Evolutionary conservation across 1,284 basidiomycete species (phyloP), one percentile per base, ranked within the genome.

Genomic region (Boletus mariae): DNA sequence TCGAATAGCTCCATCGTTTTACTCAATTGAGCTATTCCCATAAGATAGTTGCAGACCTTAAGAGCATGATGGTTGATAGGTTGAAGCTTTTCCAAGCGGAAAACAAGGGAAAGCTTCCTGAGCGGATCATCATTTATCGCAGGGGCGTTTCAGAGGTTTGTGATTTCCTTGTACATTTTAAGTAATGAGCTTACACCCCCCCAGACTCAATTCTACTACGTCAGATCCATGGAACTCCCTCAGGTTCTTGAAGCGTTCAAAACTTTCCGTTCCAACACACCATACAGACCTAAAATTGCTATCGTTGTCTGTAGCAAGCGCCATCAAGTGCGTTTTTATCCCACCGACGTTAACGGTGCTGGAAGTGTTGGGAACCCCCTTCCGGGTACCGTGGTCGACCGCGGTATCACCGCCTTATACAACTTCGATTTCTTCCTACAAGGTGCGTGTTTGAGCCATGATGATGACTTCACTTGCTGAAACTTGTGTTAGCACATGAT

Each of bases 291-390:
- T 1, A 80, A 83, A 61, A 67, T 93, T 9, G 85, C 83, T 7
- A 86, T 91, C 58, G 80, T 92, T 56, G 80, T 92, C 52, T 91
- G 87, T 65, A 82, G 85, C 23, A 92, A 92, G 71, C 80, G 90
- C 2, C 90, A 92, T 59, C 88, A 92, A 65, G 90, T 89, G 10
- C 83, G 89, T 12, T 92, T 93, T 74, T 92, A 82, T 64, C 88
- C 90, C 5, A 85, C 83, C 1, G 80, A 85, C 45, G 68, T 71
- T 9, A 66, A 64, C n/a, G 70, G 77, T 45, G 4, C 26, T 4
- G 26, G 26, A 26, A 26, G 26, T 26, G 86, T 82, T 1, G 87
- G 84, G 49, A 58, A 91, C 58, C 85, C 87, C 1, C 78, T 73
- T 47, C 79, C 89, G 5, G 88, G 88, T 8, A 90, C 88, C 10